A percentile compares a stretch with the other conserved stretches of the same genome.
These are phyloP conservation scores for Cochliopodium minus DNA, from an alignment of 208 protist species.

Conservation along the genomic window DNA sequence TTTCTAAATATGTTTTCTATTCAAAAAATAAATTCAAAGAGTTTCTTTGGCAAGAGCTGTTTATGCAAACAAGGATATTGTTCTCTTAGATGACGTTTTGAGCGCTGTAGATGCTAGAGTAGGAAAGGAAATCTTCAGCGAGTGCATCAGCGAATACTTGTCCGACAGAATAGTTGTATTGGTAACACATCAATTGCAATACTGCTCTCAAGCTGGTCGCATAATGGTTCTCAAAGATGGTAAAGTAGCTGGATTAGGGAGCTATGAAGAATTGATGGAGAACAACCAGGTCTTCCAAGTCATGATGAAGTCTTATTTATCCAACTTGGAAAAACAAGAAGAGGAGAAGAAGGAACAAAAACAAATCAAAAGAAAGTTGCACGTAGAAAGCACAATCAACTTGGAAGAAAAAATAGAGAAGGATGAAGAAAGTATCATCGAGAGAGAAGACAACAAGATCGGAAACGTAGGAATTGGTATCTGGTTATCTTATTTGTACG, in stretches of 20 bases:
- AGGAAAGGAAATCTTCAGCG: conserved; percentile 35
- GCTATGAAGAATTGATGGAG: neutral
- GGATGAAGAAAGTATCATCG: conserved; percentile 25
- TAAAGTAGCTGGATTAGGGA: conserved; percentile 23
- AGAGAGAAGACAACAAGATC: conserved; percentile 37
- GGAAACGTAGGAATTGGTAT: conserved; percentile 38
- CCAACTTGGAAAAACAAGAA: neutral
- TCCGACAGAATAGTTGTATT: conserved; percentile 57
- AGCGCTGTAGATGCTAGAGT: conserved; percentile 70
- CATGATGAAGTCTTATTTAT: conserved; percentile 3
- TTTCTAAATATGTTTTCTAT: conserved; percentile 42
- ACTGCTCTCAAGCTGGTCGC: conserved; percentile 44
- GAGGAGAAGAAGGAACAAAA: neutral
- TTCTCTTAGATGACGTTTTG: conserved; percentile 70
- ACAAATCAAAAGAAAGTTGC: neutral
- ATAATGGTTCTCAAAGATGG: conserved; percentile 58
- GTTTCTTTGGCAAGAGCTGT: conserved; percentile 32
- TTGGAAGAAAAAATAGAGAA: neutral
- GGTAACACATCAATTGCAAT: conserved; percentile 77
- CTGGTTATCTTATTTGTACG: conserved; percentile 43
- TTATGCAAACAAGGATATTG: conserved; percentile 33
- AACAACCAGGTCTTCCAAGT: conserved; percentile 9
- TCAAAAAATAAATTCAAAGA: too few relatives aligned
- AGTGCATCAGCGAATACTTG: neutral
- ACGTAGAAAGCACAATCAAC: conserved; percentile 23